Evolutionary conservation across 306 rosid genomes (phyloP).

Genomic region (Glycine tomentella): DNA sequence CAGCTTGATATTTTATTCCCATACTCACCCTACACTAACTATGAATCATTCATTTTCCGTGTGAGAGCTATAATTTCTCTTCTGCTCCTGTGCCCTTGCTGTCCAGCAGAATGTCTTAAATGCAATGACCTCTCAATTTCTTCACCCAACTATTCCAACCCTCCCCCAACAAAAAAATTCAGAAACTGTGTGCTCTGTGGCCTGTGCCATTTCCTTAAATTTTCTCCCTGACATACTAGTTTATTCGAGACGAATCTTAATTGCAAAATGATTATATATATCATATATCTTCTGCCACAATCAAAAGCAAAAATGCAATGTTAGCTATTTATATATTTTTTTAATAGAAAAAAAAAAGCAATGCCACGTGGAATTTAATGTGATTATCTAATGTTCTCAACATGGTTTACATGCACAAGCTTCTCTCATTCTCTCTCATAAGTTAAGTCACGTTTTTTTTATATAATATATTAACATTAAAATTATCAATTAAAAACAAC

Average conservation of each 20-base stretch:
- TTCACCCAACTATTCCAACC: constrained; percentile 48
- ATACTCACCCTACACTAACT: constrained; percentile 10
- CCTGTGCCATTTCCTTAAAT: constrained; percentile 52
- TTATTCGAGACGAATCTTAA: constrained; percentile 49
- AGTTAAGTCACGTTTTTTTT: not conserved
- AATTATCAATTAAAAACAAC: not conserved
- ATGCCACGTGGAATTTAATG: not conserved
- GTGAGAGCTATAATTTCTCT: constrained; percentile 37
- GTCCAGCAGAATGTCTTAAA: constrained; percentile 59
- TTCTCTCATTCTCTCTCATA: constrained; percentile 12
- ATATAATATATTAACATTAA: not conserved
- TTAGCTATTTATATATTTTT: too few relatives aligned
- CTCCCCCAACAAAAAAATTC: constrained; percentile 41
- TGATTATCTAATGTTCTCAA: constrained; percentile 28
- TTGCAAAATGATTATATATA: constrained; percentile 33
- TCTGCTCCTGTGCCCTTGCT: constrained; percentile 41
- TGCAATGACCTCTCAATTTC: constrained; percentile 61
- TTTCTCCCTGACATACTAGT: constrained; percentile 52
- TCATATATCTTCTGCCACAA: constrained; percentile 32
- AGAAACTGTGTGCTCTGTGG: constrained; percentile 7
- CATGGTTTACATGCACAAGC: not conserved
- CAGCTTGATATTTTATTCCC: constrained; percentile 20
- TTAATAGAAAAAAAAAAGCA: not conserved
- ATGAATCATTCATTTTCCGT: constrained; percentile 44
- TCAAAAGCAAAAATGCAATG: not conserved